These are phyloP conservation scores for Cordia subcordata DNA, from an alignment of 257 asterid genomes.

Conservation along the genomic window DNA sequence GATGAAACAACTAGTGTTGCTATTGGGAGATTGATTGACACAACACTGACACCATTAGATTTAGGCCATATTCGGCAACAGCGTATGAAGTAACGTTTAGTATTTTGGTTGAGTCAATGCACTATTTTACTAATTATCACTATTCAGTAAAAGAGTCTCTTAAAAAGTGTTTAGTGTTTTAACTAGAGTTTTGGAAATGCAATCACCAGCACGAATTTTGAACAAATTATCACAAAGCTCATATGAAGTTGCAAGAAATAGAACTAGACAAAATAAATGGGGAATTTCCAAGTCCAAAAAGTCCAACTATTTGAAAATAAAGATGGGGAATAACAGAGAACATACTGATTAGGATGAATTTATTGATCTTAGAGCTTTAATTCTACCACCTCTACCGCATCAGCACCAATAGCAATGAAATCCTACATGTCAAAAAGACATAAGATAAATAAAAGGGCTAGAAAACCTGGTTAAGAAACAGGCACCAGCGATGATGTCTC, in stretches of 20 bases:
- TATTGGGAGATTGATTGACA: no score
- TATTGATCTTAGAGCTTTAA: constrained; percentile 67
- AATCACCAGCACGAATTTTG: no score
- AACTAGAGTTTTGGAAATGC: no score
- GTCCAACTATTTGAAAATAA: neutral
- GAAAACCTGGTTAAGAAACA: constrained; percentile 42
- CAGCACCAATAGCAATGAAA: constrained; percentile 86
- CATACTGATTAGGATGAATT: constrained; percentile 58
- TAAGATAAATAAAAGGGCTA: constrained; percentile 6
- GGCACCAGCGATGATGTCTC: constrained; percentile 29
- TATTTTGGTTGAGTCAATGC: no score
- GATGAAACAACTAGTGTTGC: no score
- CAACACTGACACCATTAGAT: no score
- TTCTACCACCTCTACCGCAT: constrained; percentile 92
- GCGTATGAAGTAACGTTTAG: no score
- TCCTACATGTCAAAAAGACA: constrained; percentile 12
- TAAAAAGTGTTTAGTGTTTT: no score
- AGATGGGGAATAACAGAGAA: constrained; percentile 7
- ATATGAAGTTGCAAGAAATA: neutral
- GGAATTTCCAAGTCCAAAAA: neutral
- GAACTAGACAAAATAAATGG: neutral
- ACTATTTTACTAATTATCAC: no score
- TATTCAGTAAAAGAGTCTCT: no score
- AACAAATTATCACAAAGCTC: no score
- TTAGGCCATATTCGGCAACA: no score